Conservation (phyloP, 176 grass and related monocot genomes). For the Triticum monococcum region DNA sequence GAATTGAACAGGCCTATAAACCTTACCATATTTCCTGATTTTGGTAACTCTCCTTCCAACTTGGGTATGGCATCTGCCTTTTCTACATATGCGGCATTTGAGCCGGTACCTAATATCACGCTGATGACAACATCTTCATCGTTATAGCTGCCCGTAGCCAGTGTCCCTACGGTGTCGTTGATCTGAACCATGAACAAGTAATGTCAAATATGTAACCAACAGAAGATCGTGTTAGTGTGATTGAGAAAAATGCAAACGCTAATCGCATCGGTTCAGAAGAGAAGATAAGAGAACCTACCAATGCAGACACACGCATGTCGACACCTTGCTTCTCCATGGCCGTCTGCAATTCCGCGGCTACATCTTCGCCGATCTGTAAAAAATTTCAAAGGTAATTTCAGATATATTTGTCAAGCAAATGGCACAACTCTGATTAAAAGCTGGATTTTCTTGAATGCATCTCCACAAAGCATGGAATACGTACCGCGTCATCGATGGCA, state of each 20-base stretch:
- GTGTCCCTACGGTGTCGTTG: slow-evolving; percentile 84
- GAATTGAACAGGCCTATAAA: not conserved
- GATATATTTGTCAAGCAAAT: not conserved
- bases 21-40: slow-evolving; percentile 61
- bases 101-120: slow-evolving; percentile 69
- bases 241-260: not conserved
- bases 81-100: slow-evolving; percentile 68
- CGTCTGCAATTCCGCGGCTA: slow-evolving; percentile 58
- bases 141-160: slow-evolving; percentile 66
- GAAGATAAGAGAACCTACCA: slow-evolving; percentile 47
- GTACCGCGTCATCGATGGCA: slow-evolving; percentile 51
- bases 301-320: slow-evolving; percentile 60
- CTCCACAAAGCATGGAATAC: not conserved
- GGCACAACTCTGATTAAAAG: not conserved
- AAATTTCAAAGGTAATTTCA: not conserved
- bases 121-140: slow-evolving; percentile 53
- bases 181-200: slow-evolving; percentile 43
- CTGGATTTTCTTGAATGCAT: not conserved
- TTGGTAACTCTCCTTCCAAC: slow-evolving; percentile 30
- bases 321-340: slow-evolving; percentile 71
- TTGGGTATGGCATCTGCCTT: slow-evolving; percentile 51
- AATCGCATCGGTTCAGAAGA: not conserved
- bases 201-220: not conserved
- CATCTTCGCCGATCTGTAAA: slow-evolving; percentile 67
- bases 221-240: not conserved